Conservation (phyloP, 768 basidiomycete genomes). For the Termitomyces sp. region DNA sequence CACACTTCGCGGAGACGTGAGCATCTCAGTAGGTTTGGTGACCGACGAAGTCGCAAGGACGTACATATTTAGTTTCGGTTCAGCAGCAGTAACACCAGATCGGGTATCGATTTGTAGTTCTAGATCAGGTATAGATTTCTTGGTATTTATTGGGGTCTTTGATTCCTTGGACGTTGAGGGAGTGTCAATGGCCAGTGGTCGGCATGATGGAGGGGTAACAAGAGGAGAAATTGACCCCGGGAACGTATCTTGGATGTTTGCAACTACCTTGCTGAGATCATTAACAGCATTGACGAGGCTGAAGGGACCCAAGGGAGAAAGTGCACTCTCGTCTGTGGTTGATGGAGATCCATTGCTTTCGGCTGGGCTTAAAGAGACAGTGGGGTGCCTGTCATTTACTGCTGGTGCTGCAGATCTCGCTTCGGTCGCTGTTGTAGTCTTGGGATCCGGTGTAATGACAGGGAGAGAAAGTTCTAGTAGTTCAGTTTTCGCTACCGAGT, state of each 20-base stretch:
- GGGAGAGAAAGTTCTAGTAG: background rate
- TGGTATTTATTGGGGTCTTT: background rate
- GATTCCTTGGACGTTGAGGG: background rate
- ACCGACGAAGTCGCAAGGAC: background rate
- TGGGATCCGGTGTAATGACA: background rate
- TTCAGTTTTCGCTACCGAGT: background rate
- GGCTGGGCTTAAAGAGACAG: background rate
- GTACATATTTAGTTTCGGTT: background rate
- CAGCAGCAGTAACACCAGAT: background rate
- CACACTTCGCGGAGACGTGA: background rate
- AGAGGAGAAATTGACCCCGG: slow-evolving; percentile 17
- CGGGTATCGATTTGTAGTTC: background rate
- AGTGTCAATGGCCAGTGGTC: slow-evolving; percentile 7
- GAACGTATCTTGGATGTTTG: slow-evolving; percentile 18
- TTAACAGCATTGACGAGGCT: slow-evolving; percentile 15
- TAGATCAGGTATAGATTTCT: slow-evolving; percentile 7
- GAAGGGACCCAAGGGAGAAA: slow-evolving; percentile 16
- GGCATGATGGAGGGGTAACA: slow-evolving; percentile 6
- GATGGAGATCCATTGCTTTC: background rate
- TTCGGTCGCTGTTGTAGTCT: background rate
- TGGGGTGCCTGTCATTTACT: background rate
- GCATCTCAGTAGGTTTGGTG: background rate
- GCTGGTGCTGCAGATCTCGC: background rate
- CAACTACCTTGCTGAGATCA: slow-evolving; percentile 15
- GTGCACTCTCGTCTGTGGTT: background rate